A percentile compares a stretch with the other conserved stretches of the same genome.
Evolutionary conservation across 1,284 basidiomycete species (phyloP).

Genomic region (Boletus hoseneyae): DNA sequence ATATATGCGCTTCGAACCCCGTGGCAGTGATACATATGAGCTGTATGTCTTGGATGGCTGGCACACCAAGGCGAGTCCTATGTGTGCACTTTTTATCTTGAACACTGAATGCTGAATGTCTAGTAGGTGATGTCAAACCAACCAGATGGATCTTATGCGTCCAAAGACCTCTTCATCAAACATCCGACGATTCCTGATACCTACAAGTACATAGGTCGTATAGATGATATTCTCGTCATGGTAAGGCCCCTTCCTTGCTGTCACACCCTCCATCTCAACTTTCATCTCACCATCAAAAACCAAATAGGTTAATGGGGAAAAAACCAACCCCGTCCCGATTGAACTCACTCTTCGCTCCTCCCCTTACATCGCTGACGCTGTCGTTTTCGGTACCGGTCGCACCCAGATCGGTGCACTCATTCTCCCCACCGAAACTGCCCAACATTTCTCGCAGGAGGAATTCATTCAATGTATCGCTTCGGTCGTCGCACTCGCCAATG

Average conservation of each 20-base stretch:
- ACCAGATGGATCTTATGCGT: slow-evolving; percentile 56
- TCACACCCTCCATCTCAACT: too few species aligned
- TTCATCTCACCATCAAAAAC: not conserved
- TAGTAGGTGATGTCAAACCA: slow-evolving; percentile 45
- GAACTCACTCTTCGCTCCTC: slow-evolving; percentile 43
- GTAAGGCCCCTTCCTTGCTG: slow-evolving; percentile 7
- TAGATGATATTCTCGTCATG: slow-evolving; percentile 57
- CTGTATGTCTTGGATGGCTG: slow-evolving; percentile 54
- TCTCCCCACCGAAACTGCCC: slow-evolving; percentile 48
- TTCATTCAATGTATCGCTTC: slow-evolving; percentile 44
- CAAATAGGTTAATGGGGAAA: slow-evolving; percentile 44
- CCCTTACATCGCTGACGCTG: slow-evolving; percentile 44
- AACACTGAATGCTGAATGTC: not conserved
- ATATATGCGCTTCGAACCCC: slow-evolving; percentile 46
- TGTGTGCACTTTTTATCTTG: not conserved
- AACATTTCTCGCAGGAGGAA: slow-evolving; percentile 37
- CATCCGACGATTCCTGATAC: slow-evolving; percentile 41
- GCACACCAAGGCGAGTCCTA: slow-evolving; percentile 43
- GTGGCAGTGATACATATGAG: slow-evolving; percentile 47
- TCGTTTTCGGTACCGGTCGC: slow-evolving; percentile 56
- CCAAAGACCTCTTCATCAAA: slow-evolving; percentile 54
- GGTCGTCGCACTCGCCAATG: slow-evolving; percentile 49
- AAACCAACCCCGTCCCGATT: slow-evolving; percentile 53
- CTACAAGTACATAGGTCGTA: slow-evolving; percentile 55
- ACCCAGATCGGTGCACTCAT: slow-evolving; percentile 55